These are phyloP conservation scores for Huntiella moniliformis DNA, from an alignment of 2,329 filamentous ascomycete genomes.

Conservation along the genomic window DNA sequence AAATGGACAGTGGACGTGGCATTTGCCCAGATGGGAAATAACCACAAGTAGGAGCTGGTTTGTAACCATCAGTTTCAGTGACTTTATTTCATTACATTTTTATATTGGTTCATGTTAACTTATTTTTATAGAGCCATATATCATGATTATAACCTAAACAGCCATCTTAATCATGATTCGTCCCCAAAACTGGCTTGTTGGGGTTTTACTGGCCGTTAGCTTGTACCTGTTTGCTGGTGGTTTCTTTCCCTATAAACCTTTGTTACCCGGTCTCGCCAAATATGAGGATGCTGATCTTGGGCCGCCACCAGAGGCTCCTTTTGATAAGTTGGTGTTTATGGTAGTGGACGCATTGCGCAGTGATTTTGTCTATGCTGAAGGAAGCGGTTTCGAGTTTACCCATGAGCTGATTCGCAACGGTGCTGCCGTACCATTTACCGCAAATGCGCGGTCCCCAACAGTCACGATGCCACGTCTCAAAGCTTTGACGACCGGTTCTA, in stretches of 20 bases:
- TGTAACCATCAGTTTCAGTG: not conserved
- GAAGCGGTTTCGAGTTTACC: slow-evolving; percentile 59
- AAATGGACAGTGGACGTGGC: slow-evolving; percentile 1
- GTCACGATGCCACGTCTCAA: slow-evolving; percentile 98
- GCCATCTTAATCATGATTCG: too few relatives aligned
- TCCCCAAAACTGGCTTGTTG: too few relatives aligned
- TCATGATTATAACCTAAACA: too few relatives aligned
- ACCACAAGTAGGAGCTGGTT: not conserved
- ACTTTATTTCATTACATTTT: not conserved
- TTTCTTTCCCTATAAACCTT: slow-evolving; percentile 96
- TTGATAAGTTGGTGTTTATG: slow-evolving; percentile 90
- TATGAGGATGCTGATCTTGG: slow-evolving; percentile 38
- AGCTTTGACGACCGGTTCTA: slow-evolving; percentile 89
- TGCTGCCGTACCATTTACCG: slow-evolving; percentile 77
- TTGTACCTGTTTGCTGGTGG: slow-evolving; percentile 54
- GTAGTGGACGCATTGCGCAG: slow-evolving; percentile 88
- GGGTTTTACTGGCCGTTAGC: not conserved
- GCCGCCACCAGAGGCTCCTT: slow-evolving; percentile 44
- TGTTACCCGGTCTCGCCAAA: slow-evolving; percentile 65
- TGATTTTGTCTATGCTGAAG: slow-evolving; percentile 75
- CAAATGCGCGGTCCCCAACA: slow-evolving; percentile 87
- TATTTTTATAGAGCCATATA: too few relatives aligned
- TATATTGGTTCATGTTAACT: too few relatives aligned
- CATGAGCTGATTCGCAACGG: slow-evolving; percentile 65
- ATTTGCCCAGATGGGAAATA: not conserved